Conservation (phyloP, 495 filamentous ascomycete genomes). For the Talaromyces trachyspermus region DNA sequence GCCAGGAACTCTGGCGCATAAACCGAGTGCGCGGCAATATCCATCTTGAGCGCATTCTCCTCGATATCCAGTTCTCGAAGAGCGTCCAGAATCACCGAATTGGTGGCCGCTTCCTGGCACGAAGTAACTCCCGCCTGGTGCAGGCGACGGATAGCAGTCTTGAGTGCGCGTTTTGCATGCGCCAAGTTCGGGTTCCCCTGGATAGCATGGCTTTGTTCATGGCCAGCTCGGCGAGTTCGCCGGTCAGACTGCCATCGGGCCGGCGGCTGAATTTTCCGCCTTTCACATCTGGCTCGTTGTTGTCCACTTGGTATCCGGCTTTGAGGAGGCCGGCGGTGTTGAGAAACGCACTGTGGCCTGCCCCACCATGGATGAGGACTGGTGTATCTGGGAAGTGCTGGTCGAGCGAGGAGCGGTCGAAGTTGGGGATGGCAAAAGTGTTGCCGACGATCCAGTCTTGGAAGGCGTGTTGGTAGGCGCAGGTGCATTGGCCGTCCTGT, state of each 20-base stretch:
- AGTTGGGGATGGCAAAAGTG: background rate
- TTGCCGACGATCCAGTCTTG: slow-evolving; percentile 6
- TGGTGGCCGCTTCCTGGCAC: slow-evolving; percentile 3
- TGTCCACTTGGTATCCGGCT: background rate
- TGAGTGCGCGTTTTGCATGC: slow-evolving; percentile 2
- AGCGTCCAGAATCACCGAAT: background rate
- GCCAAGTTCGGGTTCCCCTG: background rate
- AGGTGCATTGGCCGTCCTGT: slow-evolving; percentile 3
- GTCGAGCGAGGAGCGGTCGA: slow-evolving; percentile 1
- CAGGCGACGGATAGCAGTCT: background rate
- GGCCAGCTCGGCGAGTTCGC: background rate
- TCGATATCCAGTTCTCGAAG: background rate
- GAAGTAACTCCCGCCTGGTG: slow-evolving; percentile 2
- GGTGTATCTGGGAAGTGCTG: background rate
- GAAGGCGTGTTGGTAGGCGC: slow-evolving; percentile 3
- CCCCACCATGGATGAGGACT: background rate
- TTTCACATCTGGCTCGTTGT: background rate
- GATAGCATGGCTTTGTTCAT: slow-evolving; percentile 2
- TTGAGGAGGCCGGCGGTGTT: background rate
- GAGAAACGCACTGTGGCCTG: slow-evolving; percentile 4
- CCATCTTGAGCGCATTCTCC: background rate
- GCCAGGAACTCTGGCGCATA: slow-evolving; percentile 4
- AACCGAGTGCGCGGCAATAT: background rate
- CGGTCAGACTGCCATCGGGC: slow-evolving; percentile 1
- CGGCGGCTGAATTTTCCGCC: slow-evolving; percentile 1